Conservation (phyloP, 208 protist species). For the Leptomonas seymouri region DNA sequence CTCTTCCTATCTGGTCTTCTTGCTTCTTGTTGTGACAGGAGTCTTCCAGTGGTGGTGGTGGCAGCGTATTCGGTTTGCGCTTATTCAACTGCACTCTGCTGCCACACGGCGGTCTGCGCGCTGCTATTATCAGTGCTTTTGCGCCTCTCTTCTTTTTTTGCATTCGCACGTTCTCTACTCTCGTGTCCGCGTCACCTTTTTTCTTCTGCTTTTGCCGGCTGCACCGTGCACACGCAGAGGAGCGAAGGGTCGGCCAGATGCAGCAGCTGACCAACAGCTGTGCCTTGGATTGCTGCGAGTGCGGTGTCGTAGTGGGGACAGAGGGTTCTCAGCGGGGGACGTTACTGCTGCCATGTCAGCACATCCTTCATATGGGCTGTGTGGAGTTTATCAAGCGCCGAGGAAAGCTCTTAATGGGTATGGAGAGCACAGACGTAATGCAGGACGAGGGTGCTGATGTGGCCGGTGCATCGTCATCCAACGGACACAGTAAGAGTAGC, state of each 20-base stretch:
- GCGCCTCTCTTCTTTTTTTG: not conserved
- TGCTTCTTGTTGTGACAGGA: too few species aligned
- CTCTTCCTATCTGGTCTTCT: too few species aligned
- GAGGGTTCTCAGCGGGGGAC: constrained; percentile 64
- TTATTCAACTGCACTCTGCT: too few species aligned
- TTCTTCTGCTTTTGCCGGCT: too few species aligned
- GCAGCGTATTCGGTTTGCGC: not conserved
- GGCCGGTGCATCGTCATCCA: not conserved
- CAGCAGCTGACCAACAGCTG: not conserved
- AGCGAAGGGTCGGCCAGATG: not conserved
- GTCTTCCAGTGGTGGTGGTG: not conserved
- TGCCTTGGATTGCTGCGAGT: constrained; percentile 76
- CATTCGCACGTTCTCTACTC: too few species aligned
- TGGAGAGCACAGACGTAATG: constrained; percentile 20
- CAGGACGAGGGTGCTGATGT: constrained; percentile 7
- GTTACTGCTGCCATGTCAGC: constrained; percentile 83
- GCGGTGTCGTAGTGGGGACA: constrained; percentile 57
- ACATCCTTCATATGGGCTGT: constrained; percentile 81
- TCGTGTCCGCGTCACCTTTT: too few species aligned
- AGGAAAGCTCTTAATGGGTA: constrained; percentile 24
- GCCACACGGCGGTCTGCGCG: too few species aligned
- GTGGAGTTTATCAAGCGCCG: constrained; percentile 66
- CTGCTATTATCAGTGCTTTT: not conserved
- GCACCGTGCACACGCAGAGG: too few species aligned
- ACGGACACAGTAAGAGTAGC: not conserved